These are phyloP conservation scores for Stygiomarasmius scandens DNA, from an alignment of 1,284 basidiomycete genomes.

Conservation along the genomic window DNA sequence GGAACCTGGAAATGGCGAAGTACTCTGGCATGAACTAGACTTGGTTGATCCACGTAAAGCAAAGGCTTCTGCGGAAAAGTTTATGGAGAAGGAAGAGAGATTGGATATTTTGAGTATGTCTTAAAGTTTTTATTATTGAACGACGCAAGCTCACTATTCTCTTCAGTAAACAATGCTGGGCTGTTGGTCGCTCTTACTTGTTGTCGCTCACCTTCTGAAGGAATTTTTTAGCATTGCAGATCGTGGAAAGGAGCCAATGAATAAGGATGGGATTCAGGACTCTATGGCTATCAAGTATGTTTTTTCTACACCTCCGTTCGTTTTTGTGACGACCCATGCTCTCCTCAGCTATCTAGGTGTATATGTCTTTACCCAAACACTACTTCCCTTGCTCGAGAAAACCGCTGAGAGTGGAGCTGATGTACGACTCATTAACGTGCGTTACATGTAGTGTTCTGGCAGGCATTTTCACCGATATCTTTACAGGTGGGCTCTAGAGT, in stretches of 20 bases:
- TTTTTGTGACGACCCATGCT: neutral
- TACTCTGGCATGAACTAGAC: constrained; percentile 51
- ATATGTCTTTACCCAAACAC: constrained; percentile 3
- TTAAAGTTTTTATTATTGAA: too few relatives aligned
- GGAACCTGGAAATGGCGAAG: constrained; percentile 37
- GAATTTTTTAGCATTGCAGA: neutral
- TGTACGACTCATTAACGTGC: constrained; percentile 3
- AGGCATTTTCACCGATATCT: neutral
- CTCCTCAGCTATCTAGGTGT: neutral
- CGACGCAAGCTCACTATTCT: neutral
- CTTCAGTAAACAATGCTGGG: constrained; percentile 54
- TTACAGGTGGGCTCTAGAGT: constrained; percentile 9
- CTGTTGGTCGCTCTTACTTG: constrained; percentile 12
- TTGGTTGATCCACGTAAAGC: constrained; percentile 44
- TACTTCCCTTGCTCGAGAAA: constrained; percentile 1
- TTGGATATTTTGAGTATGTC: constrained; percentile 48
- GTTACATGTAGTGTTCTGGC: neutral
- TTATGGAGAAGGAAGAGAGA: constrained; percentile 47
- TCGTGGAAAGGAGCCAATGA: neutral
- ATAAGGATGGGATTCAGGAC: neutral
- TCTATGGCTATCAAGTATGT: constrained; percentile 1
- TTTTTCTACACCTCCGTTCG: neutral
- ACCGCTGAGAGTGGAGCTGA: neutral
- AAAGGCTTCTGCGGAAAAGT: constrained; percentile 47
- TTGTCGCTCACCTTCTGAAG: neutral